These are phyloP conservation scores for Penicillium corylophilum DNA, from an alignment of 2,329 filamentous ascomycete species.

Conservation along the genomic window DNA sequence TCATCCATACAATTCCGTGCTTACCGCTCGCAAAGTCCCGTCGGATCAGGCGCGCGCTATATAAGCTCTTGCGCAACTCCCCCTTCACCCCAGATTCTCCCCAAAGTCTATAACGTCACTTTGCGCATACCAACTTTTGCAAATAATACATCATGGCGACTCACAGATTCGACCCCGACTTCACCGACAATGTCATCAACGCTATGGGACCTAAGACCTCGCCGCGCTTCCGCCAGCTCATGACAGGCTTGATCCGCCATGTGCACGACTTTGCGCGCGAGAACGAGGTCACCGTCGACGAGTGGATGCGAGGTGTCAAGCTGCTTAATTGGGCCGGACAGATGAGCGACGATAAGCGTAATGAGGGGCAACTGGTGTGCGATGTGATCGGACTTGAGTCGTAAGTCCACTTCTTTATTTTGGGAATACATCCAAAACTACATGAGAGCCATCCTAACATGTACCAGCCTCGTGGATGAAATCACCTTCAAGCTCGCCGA, in stretches of 20 bases:
- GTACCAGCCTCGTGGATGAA: slow-evolving; percentile 66
- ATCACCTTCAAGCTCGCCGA: slow-evolving; percentile 69
- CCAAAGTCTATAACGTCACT: background rate
- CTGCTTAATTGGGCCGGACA: slow-evolving; percentile 62
- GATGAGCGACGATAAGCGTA: slow-evolving; percentile 62
- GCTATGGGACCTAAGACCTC: slow-evolving; percentile 70
- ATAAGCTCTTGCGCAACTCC: slow-evolving; percentile 4
- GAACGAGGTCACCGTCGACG: slow-evolving; percentile 58
- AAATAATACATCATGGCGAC: slow-evolving; percentile 23
- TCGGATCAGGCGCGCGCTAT: slow-evolving; percentile 16
- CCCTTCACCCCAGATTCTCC: background rate
- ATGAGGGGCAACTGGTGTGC: slow-evolving; percentile 62
- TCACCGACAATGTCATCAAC: slow-evolving; percentile 71
- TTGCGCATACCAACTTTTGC: background rate
- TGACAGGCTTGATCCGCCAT: slow-evolving; percentile 54
- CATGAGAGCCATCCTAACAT: background rate
- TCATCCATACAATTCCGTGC: background rate
- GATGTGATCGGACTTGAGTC: slow-evolving; percentile 61
- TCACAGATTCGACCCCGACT: slow-evolving; percentile 45
- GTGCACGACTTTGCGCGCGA: slow-evolving; percentile 61
- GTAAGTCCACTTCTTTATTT: slow-evolving; percentile 32
- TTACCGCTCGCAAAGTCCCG: slow-evolving; percentile 9
- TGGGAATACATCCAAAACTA: background rate
- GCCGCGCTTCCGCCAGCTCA: slow-evolving; percentile 65
- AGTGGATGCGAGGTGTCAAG: slow-evolving; percentile 58